Conservation (phyloP, 768 basidiomycete genomes). For the Inosperma sp. region DNA sequence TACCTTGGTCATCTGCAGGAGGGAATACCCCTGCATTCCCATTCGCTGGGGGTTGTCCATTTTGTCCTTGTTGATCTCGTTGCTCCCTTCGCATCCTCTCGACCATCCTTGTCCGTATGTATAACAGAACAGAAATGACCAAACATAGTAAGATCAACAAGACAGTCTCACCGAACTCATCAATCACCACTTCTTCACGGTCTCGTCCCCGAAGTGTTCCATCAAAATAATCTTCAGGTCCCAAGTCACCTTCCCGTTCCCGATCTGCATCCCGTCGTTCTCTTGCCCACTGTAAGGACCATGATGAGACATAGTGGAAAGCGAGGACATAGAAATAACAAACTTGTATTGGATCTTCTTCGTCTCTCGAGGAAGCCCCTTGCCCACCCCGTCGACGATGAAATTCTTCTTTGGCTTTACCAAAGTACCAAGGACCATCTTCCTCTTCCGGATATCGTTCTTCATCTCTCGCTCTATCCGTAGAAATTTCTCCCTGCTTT, state of each 20-base stretch:
- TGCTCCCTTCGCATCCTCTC: slow-evolving; percentile 68
- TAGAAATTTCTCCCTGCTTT: slow-evolving; percentile 24
- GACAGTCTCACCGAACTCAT: slow-evolving; percentile 79
- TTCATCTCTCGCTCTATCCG: slow-evolving; percentile 31
- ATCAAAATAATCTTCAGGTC: slow-evolving; percentile 81
- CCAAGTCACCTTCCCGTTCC: slow-evolving; percentile 69
- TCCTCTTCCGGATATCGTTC: slow-evolving; percentile 45
- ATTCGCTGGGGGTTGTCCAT: slow-evolving; percentile 34
- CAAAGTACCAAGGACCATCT: slow-evolving; percentile 75
- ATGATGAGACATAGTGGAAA: neutral
- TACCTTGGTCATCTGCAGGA: slow-evolving; percentile 56
- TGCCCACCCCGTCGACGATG: slow-evolving; percentile 48
- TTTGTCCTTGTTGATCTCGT: slow-evolving; percentile 42
- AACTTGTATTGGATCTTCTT: slow-evolving; percentile 71
- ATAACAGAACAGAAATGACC: slow-evolving; percentile 68
- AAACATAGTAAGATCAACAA: slow-evolving; percentile 70
- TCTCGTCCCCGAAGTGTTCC: slow-evolving; percentile 54
- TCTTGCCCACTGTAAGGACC: slow-evolving; percentile 62
- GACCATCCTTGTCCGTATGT: slow-evolving; percentile 73
- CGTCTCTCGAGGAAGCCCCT: slow-evolving; percentile 30
- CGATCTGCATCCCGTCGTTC: slow-evolving; percentile 67
- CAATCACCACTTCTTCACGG: slow-evolving; percentile 57
- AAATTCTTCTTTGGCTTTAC: slow-evolving; percentile 78
- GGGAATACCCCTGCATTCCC: slow-evolving; percentile 54
- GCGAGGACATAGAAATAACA: slow-evolving; percentile 14